Evolutionary conservation across 2,329 filamentous ascomycete genomes (phyloP), one percentile per base, ranked within the genome.

Genomic region (Calonectria montana): DNA sequence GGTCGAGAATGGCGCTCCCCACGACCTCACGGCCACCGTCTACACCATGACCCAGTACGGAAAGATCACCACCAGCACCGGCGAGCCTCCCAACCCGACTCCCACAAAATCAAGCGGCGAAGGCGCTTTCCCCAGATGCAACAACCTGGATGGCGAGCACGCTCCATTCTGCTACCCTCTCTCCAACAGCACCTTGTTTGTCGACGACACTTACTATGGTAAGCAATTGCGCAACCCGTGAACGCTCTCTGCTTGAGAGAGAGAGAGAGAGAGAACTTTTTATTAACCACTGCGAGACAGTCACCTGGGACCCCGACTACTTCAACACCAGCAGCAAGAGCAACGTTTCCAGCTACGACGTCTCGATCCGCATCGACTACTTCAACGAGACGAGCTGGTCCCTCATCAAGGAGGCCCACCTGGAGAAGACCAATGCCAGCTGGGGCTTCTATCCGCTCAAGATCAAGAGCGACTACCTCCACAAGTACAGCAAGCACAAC

Each of bases 251-350:
- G 6, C 31, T 10, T 35, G 31, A 3, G 9, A 3, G 13, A 35
- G 13, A 35, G 10, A 9, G 10, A 35, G 6, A 3, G 13, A 35
- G 13, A 35, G 10, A 9, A 12, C 9, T 9, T 10, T 35, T 35
- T 6, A 31, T 9, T 31, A 31, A 31, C 29, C 29, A 64, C 45
- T 16, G 31, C 31, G 25, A n/a, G 37, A 70, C 74, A 91, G 89
- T 91, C 66, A 90, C 88, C 31, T 91, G 89, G 89, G 88, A 91
- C 74, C 83, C 88, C 27, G 81, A 84, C 63, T 88, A 83, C 81
- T 90, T 89, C 82, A 83, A 83, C 76, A 81, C 83, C 67, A 57
- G 43, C 27, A 35, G 37, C 65, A 16, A 48, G 41, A 84, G 85
- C 75, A 73, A 70, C 72, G 83, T 83, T 75, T 65, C 76, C 31